Evolutionary conservation across 140 eudicot species (phyloP).

Genomic region (Flaveria floridana): DNA sequence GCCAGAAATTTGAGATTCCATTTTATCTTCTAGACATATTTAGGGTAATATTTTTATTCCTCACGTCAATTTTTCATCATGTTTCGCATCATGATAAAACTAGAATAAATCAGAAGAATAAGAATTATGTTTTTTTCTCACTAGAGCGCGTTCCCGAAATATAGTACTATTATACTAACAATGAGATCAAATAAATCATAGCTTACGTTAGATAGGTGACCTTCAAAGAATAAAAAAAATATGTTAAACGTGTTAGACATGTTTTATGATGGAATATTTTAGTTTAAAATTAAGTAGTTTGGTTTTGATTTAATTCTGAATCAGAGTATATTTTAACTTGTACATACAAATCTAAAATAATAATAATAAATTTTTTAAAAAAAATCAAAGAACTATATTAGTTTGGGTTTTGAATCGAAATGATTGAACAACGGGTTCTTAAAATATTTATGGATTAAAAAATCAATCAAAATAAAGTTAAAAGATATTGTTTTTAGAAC

Average conservation of each 20-base stretch:
- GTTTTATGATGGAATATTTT: neutral
- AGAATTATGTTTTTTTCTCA: neutral
- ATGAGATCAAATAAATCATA: too few species aligned
- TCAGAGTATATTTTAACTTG: neutral
- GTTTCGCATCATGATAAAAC: conserved; percentile 11
- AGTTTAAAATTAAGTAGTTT: too few species aligned
- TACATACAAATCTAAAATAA: neutral
- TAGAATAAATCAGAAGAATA: conserved; percentile 4
- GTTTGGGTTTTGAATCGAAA: conserved; percentile 1
- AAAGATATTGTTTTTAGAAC: neutral
- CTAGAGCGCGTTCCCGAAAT: neutral
- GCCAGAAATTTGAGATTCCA: conserved; percentile 33
- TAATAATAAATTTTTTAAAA: neutral
- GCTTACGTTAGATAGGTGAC: too few species aligned
- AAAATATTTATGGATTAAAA: neutral
- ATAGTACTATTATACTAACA: too few species aligned
- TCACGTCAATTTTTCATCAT: neutral
- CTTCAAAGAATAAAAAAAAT: neutral
- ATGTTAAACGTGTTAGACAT: neutral
- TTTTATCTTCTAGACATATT: conserved; percentile 26
- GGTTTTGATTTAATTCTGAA: neutral
- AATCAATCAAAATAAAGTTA: conserved; percentile 1
- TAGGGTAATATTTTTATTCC: conserved; percentile 23
- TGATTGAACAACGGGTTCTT: neutral
- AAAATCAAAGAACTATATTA: neutral